Evolutionary conservation across 495 filamentous ascomycete species (phyloP), one percentile per base, ranked within the genome.

Genomic region (Thermothielavioides terrestris): DNA sequence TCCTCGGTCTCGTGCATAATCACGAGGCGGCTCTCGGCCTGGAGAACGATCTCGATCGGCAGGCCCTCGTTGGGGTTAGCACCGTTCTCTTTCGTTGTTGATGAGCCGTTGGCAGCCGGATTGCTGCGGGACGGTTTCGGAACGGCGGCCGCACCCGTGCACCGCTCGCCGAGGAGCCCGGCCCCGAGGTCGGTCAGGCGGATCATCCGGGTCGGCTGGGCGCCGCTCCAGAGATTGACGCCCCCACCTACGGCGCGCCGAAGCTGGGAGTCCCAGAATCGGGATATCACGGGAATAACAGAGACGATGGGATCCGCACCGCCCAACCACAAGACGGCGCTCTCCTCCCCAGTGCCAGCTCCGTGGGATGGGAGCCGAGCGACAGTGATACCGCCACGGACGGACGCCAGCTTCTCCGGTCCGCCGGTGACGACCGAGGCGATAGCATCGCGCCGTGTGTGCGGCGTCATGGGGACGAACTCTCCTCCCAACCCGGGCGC

Each of bases 401-500:
- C 74, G 55, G 43, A 57, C 6, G 58, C 65, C 18, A 73, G 57
- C 27, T 64, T 64, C 55, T 68, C 64, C 5, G 64, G 54, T 15
- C 70, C 63, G 40, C 61, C 52, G 1, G 54, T 48, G 10, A 60
- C 62, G 41, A 59, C 54, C 2, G 56, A 52, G 27, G 52, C 58
- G 1, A 69, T 55, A 20, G 69, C 69, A 39, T 74, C 70, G 39
- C 81, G 81, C 43, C 87, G 76, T 2, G 89, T 88, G 28, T 86
- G 82, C 2, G 89, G 89, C 6, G 89, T 94, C 83, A 89, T 86
- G 0, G 88, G 89, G 1, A 82, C 84, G 42, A 94, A 83, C 20
- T 73, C 69, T 12, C 63, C 58, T 6, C 54, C 51, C 1, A 54
- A 50, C 5, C 58, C 62, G 4, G 65, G 54, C 8, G 46, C 35